phyloP scores from a whole-genome alignment of 2,329 filamentous ascomycete genomes.

The Teratosphaeriaceae sp. region DNA sequence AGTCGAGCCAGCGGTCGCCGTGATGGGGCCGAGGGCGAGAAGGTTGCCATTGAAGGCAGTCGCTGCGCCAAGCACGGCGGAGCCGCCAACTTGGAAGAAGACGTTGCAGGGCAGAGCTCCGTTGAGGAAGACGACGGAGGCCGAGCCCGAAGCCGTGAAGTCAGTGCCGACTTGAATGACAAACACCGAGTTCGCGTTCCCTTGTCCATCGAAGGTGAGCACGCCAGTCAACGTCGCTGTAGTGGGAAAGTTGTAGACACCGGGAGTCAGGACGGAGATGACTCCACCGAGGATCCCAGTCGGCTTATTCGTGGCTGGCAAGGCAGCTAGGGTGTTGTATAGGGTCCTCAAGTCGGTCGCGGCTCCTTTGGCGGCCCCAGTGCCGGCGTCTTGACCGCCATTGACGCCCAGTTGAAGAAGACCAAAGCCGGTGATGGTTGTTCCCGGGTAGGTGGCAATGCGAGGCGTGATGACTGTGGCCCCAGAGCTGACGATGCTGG shows the following conservation, averaged over 20 bases:
- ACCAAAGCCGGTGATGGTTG: background rate
- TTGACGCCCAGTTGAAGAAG: background rate
- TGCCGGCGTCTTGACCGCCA: background rate
- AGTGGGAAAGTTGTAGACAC: background rate
- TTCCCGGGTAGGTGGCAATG: background rate
- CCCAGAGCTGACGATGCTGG: conserved; percentile 1
- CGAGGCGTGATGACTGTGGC: background rate
- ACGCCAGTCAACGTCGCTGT: conserved; percentile 1
- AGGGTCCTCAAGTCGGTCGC: background rate
- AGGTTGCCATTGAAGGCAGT: background rate
- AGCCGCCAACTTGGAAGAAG: background rate
- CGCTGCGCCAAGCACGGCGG: background rate
- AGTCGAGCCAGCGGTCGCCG: background rate
- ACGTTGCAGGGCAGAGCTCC: background rate
- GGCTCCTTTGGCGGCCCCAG: background rate
- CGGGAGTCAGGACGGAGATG: background rate
- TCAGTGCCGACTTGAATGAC: conserved; percentile 1
- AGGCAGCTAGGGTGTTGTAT: background rate
- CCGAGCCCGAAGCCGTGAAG: background rate
- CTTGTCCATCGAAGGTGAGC: background rate
- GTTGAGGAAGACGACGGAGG: background rate
- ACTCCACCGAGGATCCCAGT: background rate
- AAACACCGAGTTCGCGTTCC: background rate
- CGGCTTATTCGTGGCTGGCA: background rate
- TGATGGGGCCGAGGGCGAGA: background rate